Conservation (phyloP, 208 protist species). For the Balamuthia mandrillaris region DNA sequence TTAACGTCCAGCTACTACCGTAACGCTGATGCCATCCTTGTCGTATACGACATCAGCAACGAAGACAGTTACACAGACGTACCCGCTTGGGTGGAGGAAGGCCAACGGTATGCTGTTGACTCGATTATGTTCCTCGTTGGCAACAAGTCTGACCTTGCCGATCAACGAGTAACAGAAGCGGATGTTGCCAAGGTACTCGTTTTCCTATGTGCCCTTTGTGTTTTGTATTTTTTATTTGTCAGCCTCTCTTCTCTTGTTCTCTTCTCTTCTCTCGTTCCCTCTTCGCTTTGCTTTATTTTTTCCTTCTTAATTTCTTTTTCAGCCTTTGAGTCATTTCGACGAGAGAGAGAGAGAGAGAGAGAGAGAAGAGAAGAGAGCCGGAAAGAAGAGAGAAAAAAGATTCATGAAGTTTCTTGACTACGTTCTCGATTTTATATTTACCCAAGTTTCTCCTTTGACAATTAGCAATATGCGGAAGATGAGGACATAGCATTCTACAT, state of each 20-base stretch:
- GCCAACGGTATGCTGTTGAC: conserved; percentile 30
- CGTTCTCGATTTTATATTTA: too few relatives aligned
- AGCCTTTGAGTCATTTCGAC: too few relatives aligned
- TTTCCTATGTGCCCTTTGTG: neutral
- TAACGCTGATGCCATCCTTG: conserved; percentile 38
- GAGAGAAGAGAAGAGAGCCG: too few relatives aligned
- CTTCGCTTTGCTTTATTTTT: too few relatives aligned
- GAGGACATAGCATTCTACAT: conserved; percentile 41
- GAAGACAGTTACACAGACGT: conserved; percentile 39
- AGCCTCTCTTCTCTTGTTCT: too few relatives aligned
- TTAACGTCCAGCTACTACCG: conserved; percentile 26
- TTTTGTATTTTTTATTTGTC: neutral
- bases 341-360: too few relatives aligned
- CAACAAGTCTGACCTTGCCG: conserved; percentile 26
- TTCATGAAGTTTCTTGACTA: too few relatives aligned
- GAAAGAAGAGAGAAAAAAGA: too few relatives aligned
- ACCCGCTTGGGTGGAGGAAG: conserved; percentile 37
- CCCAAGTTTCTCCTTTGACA: too few relatives aligned
- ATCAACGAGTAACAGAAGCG: conserved; percentile 29
- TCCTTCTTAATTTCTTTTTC: too few relatives aligned
- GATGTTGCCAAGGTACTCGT: neutral
- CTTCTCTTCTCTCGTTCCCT: too few relatives aligned
- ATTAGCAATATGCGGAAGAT: conserved; percentile 39
- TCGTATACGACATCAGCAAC: conserved; percentile 36
- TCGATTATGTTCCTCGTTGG: conserved; percentile 44